phyloP scores from a whole-genome alignment of 1,284 basidiomycete species.

The Amylostereum chailletii region DNA sequence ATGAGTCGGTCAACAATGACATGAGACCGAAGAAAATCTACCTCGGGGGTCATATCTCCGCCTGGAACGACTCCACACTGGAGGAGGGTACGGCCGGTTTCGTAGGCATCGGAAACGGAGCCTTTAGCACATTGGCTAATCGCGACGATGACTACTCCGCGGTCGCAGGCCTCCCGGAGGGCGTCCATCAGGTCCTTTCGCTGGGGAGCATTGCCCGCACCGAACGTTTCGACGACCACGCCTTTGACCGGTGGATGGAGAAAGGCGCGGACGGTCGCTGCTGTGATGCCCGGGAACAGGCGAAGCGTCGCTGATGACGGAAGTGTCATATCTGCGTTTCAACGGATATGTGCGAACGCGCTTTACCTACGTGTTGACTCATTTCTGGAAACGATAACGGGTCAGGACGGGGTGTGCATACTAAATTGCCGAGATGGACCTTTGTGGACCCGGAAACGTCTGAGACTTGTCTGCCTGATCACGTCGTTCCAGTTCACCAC shows the following conservation, averaged over 20 bases:
- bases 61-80: constrained; percentile 72
- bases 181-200: constrained; percentile 58
- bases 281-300: constrained; percentile 82
- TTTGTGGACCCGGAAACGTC: constrained; percentile 78
- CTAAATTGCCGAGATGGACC: constrained; percentile 24
- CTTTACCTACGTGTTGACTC: constrained; percentile 68
- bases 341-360: background rate
- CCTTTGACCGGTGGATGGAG: constrained; percentile 65
- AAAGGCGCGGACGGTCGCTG: constrained; percentile 64
- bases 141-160: constrained; percentile 83
- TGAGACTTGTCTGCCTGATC: constrained; percentile 66
- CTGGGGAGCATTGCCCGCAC: constrained; percentile 81
- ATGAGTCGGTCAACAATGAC: constrained; percentile 5
- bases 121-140: constrained; percentile 88
- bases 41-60: constrained; percentile 92
- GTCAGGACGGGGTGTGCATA: too few species aligned
- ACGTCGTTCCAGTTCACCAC: constrained; percentile 82
- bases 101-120: constrained; percentile 73
- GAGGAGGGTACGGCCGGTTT: constrained; percentile 70
- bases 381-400: constrained; percentile 39
- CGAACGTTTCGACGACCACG: constrained; percentile 84
- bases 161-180: constrained; percentile 72
- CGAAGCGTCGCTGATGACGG: constrained; percentile 54
- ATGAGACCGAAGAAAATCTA: constrained; percentile 21
- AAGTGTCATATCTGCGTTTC: background rate